Conservation (phyloP, 192 early-diverging fungal species). For the Radiomyces spectabilis region DNA sequence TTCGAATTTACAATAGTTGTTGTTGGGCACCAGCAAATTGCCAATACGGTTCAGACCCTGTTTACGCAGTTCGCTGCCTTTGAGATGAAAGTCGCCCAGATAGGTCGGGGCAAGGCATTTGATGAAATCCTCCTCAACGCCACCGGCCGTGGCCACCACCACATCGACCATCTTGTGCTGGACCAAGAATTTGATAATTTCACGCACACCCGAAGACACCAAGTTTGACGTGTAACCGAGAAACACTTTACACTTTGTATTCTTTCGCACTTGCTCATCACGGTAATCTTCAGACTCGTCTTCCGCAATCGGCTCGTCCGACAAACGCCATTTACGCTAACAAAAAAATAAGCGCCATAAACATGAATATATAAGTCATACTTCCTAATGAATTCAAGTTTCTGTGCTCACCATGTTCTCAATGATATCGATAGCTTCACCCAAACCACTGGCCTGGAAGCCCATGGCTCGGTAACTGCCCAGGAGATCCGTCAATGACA, state of each 20-base stretch:
- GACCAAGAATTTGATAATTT: constrained; percentile 83
- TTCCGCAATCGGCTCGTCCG: constrained; percentile 69
- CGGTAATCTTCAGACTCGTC: constrained; percentile 54
- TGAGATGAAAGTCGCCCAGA: constrained; percentile 68
- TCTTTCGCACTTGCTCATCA: constrained; percentile 52
- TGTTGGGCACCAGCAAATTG: constrained; percentile 95
- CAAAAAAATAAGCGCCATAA: not conserved
- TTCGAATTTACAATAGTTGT: constrained; percentile 99
- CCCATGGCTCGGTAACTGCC: constrained; percentile 71
- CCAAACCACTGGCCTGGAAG: constrained; percentile 89
- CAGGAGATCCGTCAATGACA: constrained; percentile 70
- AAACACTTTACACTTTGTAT: constrained; percentile 92
- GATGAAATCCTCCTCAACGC: constrained; percentile 97
- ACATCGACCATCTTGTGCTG: constrained; percentile 86
- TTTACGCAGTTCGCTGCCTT: constrained; percentile 73
- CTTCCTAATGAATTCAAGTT: not conserved
- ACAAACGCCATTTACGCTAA: constrained; percentile 65
- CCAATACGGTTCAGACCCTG: constrained; percentile 95
- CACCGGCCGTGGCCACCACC: constrained; percentile 89
- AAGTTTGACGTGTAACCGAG: constrained; percentile 98
- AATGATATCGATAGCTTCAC: constrained; percentile 83
- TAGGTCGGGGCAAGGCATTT: constrained; percentile 91
- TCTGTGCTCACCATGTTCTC: constrained; percentile 72
- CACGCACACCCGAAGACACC: constrained; percentile 90
- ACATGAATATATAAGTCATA: not conserved